These are phyloP conservation scores for Kwoniella heveanensis DNA, from an alignment of 768 basidiomycete species.

Conservation along the genomic window DNA sequence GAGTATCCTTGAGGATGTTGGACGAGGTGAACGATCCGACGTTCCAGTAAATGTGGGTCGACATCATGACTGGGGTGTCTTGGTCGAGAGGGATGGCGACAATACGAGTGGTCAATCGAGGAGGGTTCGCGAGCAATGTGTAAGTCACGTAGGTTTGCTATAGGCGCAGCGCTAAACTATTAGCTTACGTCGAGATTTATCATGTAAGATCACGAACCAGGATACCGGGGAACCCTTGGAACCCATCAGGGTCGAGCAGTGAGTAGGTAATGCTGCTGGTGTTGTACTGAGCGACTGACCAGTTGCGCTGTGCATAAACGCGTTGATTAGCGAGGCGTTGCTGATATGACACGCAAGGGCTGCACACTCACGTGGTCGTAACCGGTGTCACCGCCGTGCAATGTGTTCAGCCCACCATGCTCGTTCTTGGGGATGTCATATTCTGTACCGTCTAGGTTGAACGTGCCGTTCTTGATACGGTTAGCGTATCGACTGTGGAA, in stretches of 20 bases:
- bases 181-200: constrained; percentile 7
- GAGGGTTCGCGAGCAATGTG: constrained; percentile 22
- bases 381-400: constrained; percentile 64
- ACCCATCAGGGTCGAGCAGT: constrained; percentile 60
- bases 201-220: constrained; percentile 24
- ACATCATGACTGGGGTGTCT: constrained; percentile 45
- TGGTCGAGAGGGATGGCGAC: constrained; percentile 30
- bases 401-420: constrained; percentile 58
- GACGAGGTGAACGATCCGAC: constrained; percentile 36
- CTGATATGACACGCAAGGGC: too few relatives aligned
- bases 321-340: too few relatives aligned
- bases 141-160: constrained; percentile 39
- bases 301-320: constrained; percentile 62
- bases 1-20: constrained; percentile 36
- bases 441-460: constrained; percentile 2
- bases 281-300: constrained; percentile 60
- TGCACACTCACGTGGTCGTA: constrained; percentile 60
- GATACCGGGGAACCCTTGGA: constrained; percentile 64
- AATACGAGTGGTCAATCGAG: constrained; percentile 32
- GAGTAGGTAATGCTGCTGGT: constrained; percentile 62
- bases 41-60: constrained; percentile 50
- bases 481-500: constrained; percentile 41
- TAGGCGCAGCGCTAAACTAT: too few relatives aligned
- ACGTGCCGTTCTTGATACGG: constrained; percentile 14
- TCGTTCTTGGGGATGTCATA: constrained; percentile 23